Evolutionary conservation across 805 yeast species (phyloP).

Genomic region (Ogataea naganishii): DNA sequence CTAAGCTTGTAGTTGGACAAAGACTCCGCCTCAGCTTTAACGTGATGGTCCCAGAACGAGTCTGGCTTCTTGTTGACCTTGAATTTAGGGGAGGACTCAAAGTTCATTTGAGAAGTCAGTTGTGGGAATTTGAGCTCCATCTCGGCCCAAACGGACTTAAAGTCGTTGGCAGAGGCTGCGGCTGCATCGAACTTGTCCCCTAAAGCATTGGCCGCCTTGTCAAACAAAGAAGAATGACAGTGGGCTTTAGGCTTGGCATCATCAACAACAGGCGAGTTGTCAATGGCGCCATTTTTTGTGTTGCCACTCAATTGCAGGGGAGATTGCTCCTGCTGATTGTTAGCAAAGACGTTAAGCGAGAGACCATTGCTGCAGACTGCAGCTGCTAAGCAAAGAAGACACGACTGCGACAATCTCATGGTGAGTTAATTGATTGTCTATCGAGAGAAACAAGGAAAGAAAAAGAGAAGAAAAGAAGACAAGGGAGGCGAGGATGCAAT

Average conservation of each 20-base stretch:
- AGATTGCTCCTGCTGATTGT: too few species aligned
- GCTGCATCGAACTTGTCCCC: constrained; percentile 45
- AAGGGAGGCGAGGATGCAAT: too few species aligned
- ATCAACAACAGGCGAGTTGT: constrained; percentile 2
- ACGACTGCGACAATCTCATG: too few species aligned
- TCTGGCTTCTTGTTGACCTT: constrained; percentile 24
- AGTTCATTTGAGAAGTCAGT: constrained; percentile 39
- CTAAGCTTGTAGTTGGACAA: constrained; percentile 39
- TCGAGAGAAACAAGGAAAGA: too few species aligned
- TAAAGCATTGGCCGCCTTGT: constrained; percentile 41
- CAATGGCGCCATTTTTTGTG: too few species aligned
- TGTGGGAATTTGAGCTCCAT: constrained; percentile 54
- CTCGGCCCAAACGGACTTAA: constrained; percentile 53
- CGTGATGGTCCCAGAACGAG: constrained; percentile 26
- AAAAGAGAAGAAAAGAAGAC: too few species aligned
- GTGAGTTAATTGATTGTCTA: too few species aligned
- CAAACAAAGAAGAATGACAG: constrained; percentile 13
- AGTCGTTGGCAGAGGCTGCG: constrained; percentile 37
- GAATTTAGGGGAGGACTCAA: constrained; percentile 41
- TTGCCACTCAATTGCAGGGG: too few species aligned
- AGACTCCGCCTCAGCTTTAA: constrained; percentile 21
- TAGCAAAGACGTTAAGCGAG: too few species aligned
- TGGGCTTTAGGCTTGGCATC: neutral
- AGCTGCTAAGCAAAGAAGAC: too few species aligned
- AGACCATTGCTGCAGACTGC: too few species aligned